Base-by-base conservation (phyloP, 208 protist species). In the Wallacemonas sp. region DNA sequence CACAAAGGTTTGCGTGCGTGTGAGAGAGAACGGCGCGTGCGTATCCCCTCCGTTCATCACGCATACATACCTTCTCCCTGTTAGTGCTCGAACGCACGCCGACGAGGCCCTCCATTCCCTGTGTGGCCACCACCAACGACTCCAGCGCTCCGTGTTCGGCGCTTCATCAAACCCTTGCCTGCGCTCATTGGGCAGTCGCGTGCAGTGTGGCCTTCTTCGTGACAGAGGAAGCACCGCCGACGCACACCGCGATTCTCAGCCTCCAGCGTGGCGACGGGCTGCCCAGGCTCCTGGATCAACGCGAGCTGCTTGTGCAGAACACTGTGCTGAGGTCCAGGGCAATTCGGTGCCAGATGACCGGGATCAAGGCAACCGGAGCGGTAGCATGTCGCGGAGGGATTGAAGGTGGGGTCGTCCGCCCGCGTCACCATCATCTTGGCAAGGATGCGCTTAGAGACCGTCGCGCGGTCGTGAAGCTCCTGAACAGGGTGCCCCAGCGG, bases 401-500 rank as follows among this genome's bases (percentile, higher is more conserved):
- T 91, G 62, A 93, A 93, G 17, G 68, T 76, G 8, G 81, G 79
- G 68, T 92, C 85, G 29, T 76, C 76, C 21, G 73, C 83, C 19
- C 83, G 80, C 64, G 92, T 81, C 21, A 86, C 70, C 13, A 88
- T 68, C 81, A 93, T 80, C 50, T 81, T 71, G n/a, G 64, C 70
- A 4, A 77, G 63, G 10, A 97, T 66, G 38, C 88, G 83, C 63
- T 82, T 68, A 19, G 73, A 78, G n/a, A 93, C 85, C 1, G 76
- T 66, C 48, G 83, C 80, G 53, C 89, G 73, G 71, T 92, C 83
- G 79, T 93, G 74, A 22, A 86, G 68, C 63, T 93, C 75, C 41
- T 97, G 87, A 29, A 91, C 78, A 6, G 92, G 92, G 77, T 99
- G 98, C 21, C 85, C 94, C 10, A 87, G 78, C 39, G 92, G 87